Percentiles rank a stretch among this genome's conserved stretches.
Evolutionary conservation across 2,329 filamentous ascomycete genomes (phyloP).

Genomic region (Penicillium sp.): DNA sequence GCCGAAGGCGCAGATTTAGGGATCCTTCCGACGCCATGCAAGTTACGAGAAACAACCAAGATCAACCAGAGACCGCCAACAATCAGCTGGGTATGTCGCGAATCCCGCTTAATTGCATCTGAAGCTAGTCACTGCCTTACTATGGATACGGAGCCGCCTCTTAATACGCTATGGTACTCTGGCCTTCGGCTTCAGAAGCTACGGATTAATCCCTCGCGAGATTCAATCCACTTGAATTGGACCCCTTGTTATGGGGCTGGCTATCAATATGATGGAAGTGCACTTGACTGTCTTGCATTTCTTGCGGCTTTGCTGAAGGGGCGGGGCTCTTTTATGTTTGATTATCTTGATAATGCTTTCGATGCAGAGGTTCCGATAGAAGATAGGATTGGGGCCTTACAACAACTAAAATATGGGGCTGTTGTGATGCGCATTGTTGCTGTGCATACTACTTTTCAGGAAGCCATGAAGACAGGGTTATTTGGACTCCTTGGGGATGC

Average conservation of each 20-base stretch:
- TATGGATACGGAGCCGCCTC: not conserved
- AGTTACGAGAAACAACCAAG: not conserved
- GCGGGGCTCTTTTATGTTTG: not conserved
- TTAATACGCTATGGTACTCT: not conserved
- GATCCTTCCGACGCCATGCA: not conserved
- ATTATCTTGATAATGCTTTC: not conserved
- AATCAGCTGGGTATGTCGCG: not conserved
- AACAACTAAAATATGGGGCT: not conserved
- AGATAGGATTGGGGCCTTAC: not conserved
- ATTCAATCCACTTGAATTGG: not conserved
- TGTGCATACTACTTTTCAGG: not conserved
- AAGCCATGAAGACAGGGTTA: not conserved
- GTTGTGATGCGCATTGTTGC: not conserved
- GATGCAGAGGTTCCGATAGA: not conserved
- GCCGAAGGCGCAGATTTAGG: not conserved
- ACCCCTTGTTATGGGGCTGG: not conserved
- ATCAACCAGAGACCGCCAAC: not conserved
- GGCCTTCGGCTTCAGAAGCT: too few species aligned
- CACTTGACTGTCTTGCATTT: not conserved
- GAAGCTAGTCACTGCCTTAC: not conserved
- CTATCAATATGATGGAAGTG: not conserved
- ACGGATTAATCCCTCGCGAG: not conserved
- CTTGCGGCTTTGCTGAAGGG: not conserved
- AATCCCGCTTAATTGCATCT: not conserved
- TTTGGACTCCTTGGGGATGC: conserved; percentile 8